phyloP scores from a whole-genome alignment of 2,329 filamentous ascomycete species.

The Basipetospora chlamydospora region DNA sequence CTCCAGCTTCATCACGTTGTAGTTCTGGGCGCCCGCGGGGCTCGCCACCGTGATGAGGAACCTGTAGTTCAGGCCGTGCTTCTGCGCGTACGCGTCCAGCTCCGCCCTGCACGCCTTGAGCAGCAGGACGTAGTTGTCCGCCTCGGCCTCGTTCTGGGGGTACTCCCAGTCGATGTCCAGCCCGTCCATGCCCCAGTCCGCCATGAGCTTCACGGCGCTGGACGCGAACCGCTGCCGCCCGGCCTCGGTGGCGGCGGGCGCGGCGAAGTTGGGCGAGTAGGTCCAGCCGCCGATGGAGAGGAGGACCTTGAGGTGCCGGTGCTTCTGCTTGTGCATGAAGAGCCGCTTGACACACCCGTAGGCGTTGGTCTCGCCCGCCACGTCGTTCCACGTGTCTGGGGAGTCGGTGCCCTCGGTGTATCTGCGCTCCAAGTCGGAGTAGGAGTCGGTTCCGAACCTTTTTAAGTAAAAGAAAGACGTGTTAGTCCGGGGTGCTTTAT shows the following conservation, averaged over 20 bases:
- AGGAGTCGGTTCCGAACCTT: too few species aligned
- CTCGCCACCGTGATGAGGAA: conserved; percentile 37
- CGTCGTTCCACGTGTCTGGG: too few species aligned
- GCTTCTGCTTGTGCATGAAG: conserved; percentile 57
- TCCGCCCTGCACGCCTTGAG: conserved; percentile 26
- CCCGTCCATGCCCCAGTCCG: conserved; percentile 48
- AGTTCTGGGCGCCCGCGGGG: conserved; percentile 32
- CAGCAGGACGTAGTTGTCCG: conserved; percentile 25
- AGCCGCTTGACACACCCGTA: conserved; percentile 71
- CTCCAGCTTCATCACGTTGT: conserved; percentile 32
- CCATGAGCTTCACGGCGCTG: conserved; percentile 53
- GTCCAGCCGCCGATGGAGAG: conserved; percentile 74
- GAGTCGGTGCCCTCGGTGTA: conserved; percentile 39
- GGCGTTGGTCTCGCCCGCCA: conserved; percentile 45
- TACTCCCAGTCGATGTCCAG: conserved; percentile 46
- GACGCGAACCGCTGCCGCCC: conserved; percentile 53
- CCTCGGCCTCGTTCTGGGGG: conserved; percentile 24
- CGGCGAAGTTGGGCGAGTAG: conserved; percentile 55
- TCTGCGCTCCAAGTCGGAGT: conserved; percentile 51
- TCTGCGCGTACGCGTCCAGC: conserved; percentile 26
- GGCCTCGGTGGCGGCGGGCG: conserved; percentile 43
- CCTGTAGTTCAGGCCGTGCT: conserved; percentile 25
- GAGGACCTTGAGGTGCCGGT: conserved; percentile 65
- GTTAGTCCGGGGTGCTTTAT: not conserved
- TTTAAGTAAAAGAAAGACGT: not conserved